Evolutionary conservation across 192 early-diverging fungal genomes (phyloP), one percentile per base, ranked within the genome.

Genomic region (Coemansia sp.): DNA sequence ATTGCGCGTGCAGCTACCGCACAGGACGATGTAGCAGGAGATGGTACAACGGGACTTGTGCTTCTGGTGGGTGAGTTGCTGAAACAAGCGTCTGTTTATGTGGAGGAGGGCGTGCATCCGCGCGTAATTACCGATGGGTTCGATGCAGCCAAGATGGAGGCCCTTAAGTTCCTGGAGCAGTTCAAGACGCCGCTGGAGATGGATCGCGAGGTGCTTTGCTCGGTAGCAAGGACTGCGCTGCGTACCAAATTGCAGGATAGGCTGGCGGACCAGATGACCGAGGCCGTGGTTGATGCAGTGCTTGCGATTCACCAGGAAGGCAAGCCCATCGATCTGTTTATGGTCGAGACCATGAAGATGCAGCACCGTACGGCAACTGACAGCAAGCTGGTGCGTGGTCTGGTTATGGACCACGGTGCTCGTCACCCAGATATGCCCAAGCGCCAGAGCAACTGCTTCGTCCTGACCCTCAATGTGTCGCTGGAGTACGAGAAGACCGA

Each of bases 321-420:
- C 9, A 71, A 91, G 55, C 95, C 95, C 9, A 97, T 98, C 68
- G 97, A 99, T 76, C 84, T 99, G 59, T 94, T 97, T 68, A 99
- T 99, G 97, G 94, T 99, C 10, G 97, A 99, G 83, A 92, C 97
- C 63, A 99, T 99, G 96, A 96, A 96, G 85, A 97, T 99, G 97
- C 87, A 90, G 88, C 96, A 98, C 85, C 92, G 92, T 79, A 93
- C 88, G 36, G 95, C 94, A n/a, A 94, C 91, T n/a, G 97, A 99
- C 75, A 93, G 95, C 41, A 82, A 90, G 29, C 83, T 99, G 25
- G 87, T 99, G 50, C 88, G 91, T 59, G 97, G 97, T 38, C 82
- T 99, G 41, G 97, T 99, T 22, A 78, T 99, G 81, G 97, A 99
- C 84, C 97, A 99, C 72, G 97, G 97, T 37, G 96, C 96, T 20